These are phyloP conservation scores for Cucurbita moschata DNA, from an alignment of 306 rosid species.

Conservation along the genomic window DNA sequence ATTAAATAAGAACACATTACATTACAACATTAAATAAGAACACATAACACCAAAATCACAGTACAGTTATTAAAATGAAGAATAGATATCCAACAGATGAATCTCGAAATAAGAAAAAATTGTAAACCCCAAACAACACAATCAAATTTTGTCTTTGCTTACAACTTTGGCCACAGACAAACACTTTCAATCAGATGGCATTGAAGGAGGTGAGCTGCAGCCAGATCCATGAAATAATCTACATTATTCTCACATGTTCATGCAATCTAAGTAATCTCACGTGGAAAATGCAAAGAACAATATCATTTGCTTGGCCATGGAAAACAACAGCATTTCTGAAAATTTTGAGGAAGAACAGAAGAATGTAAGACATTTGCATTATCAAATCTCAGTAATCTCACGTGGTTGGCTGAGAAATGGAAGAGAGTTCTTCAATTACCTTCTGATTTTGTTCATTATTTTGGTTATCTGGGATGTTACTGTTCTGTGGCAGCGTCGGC, in stretches of 20 bases:
- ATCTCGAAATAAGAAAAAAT: not conserved
- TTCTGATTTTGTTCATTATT: not conserved
- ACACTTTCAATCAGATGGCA: not conserved
- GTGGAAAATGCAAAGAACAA: not conserved
- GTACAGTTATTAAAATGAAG: not conserved
- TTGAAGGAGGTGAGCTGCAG: not conserved
- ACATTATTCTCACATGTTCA: not conserved
- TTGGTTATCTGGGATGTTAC: slow-evolving; percentile 7
- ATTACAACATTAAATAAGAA: not conserved
- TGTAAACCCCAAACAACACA: not conserved
- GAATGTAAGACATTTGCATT: not conserved
- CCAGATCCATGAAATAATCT: not conserved
- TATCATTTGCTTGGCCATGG: slow-evolving; percentile 5
- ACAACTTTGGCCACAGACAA: not conserved
- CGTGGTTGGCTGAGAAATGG: not conserved
- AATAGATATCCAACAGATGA: not conserved
- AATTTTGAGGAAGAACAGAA: not conserved
- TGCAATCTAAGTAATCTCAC: not conserved
- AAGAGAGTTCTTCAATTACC: slow-evolving; percentile 20
- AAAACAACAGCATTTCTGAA: slow-evolving; percentile 6
- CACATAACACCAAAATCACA: not conserved
- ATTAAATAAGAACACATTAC: not conserved
- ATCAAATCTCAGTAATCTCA: not conserved
- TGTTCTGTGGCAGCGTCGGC: slow-evolving; percentile 28
- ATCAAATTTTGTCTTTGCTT: not conserved